Evolutionary conservation across 441 rosid species (phyloP).

Genomic region (Brassica hybrid): DNA sequence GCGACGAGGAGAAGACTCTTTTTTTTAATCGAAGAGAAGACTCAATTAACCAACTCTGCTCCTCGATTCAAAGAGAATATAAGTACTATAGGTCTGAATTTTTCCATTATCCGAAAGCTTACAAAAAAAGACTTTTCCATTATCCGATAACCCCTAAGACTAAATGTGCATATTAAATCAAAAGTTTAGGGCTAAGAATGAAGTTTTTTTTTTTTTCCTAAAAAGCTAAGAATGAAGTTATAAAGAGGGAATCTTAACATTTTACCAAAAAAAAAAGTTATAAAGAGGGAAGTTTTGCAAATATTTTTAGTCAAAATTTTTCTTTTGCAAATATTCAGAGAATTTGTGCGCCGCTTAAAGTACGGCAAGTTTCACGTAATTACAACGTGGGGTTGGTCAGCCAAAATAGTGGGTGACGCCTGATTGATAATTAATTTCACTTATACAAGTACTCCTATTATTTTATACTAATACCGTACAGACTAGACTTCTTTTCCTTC

Average conservation of each 20-base stretch:
- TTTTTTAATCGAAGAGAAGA: too few relatives aligned
- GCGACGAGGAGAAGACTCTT: too few relatives aligned
- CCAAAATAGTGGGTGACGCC: conserved; percentile 21
- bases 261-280: too few relatives aligned
- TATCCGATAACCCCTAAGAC: not conserved
- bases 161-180: not conserved
- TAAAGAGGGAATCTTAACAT: too few relatives aligned
- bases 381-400: conserved; percentile 35
- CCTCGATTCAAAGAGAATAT: too few relatives aligned
- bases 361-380: conserved; percentile 29
- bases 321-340: not conserved
- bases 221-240: too few relatives aligned
- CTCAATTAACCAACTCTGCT: too few relatives aligned
- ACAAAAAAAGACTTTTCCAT: not conserved
- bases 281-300: not conserved
- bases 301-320: too few relatives aligned
- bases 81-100: not conserved
- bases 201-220: too few relatives aligned
- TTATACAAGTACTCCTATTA: conserved; percentile 11
- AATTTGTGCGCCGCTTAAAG: conserved; percentile 1
- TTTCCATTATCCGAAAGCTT: not conserved
- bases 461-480: conserved; percentile 35
- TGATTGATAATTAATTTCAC: conserved; percentile 33
- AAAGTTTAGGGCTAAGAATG: not conserved
- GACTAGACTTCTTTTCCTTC: not conserved